Evolutionary conservation across 2,329 filamentous ascomycete species (phyloP), one percentile per base, ranked within the genome.

Genomic region (Phialocephala sp.): DNA sequence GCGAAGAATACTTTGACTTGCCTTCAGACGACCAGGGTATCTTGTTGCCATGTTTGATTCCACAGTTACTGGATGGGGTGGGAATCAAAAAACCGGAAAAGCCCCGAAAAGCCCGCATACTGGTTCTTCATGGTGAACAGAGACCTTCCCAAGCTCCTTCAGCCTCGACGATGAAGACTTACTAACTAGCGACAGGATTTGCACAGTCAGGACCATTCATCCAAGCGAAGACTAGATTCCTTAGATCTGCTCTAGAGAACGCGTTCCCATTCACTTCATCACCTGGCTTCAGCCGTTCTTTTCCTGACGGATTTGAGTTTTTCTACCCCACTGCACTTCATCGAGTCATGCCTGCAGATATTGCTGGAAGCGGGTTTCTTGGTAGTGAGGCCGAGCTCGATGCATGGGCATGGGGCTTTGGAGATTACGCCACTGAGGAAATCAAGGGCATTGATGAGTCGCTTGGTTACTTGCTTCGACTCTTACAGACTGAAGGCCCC

Each of bases 371-470:
- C 9, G 47, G 11, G 4, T 14, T 22, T 4, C n/a, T 11, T 52
- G 11, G n/a, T 12, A 27, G 24, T 8, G 47, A 52, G 24, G 47
- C 2, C 11, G 47, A 52, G 2, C n/a, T 52, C 2, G 24, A 52
- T 3, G 47, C 47, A 11, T 52, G 47, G 47, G 24, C 47, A 2
- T 52, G 20, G 47, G 47, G 47, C 11, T 22, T 52, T 11, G 35
- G 56, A 64, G 35, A 64, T 64, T 64, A 64, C 24, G 59, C 59
- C 24, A 64, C 15, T 20, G 47, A 60, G 22, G 62, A 55, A 24
- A 64, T 64, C 20, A 35, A 64, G 54, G 56, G 45, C 43, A 55
- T 60, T 56, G 32, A 22, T 39, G 22, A 60, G 54, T 55, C 56
- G 43, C 59, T 64, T 47, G 20, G 36, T 45, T 57, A 45, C 56